phyloP scores from a whole-genome alignment of 192 early-diverging fungal genomes.

The Spizellomyces punctatus region DNA sequence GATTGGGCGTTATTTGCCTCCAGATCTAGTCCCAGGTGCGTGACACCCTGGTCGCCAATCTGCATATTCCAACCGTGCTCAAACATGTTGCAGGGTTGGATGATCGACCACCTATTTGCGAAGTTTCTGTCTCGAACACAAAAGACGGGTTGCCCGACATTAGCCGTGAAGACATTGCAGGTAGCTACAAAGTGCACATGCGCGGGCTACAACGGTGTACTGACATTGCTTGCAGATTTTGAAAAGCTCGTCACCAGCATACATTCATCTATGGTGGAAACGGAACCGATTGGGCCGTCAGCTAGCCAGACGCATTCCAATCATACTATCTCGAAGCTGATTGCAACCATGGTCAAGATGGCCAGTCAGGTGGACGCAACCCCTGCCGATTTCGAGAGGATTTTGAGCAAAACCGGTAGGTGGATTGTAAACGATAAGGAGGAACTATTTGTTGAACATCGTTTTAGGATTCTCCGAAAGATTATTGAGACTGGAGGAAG shows the following conservation, averaged over 20 bases:
- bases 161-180: constrained; percentile 37
- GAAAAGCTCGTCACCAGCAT: constrained; percentile 46
- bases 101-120: constrained; percentile 43
- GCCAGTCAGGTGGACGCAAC: constrained; percentile 43
- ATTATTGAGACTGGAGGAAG: constrained; percentile 40
- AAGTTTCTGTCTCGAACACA: constrained; percentile 41
- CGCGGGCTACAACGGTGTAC: neutral
- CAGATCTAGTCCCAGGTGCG: constrained; percentile 24
- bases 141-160: constrained; percentile 45
- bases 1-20: constrained; percentile 48
- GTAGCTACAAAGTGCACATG: constrained; percentile 12
- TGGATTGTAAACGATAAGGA: constrained; percentile 4
- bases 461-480: constrained; percentile 31
- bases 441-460: neutral
- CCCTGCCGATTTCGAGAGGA: constrained; percentile 45
- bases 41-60: neutral
- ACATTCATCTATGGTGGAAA: constrained; percentile 37
- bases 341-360: constrained; percentile 54
- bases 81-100: constrained; percentile 41
- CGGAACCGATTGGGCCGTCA: constrained; percentile 20
- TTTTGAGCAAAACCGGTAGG: constrained; percentile 31
- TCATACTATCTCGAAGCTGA: constrained; percentile 49
- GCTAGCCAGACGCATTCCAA: constrained; percentile 23
- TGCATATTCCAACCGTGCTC: too few species aligned
- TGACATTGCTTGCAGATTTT: constrained; percentile 27